Evolutionary conservation across 1,139 yeast species (phyloP), one percentile per base, ranked within the genome.

Genomic region (Fermentozyma sake): DNA sequence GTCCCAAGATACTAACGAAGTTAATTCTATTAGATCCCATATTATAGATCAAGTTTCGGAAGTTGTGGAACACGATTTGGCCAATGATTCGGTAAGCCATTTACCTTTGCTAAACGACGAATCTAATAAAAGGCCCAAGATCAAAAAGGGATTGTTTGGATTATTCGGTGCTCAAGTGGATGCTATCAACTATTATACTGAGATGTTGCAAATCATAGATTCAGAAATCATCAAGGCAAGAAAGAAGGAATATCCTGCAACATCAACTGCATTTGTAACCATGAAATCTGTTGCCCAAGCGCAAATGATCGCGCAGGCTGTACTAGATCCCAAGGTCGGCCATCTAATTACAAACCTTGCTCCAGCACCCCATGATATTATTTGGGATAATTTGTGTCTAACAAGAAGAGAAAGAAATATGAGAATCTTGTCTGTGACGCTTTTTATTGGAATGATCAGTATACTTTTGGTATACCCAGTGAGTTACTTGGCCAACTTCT

Each of bases 301-400:
- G 1, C 96, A 85, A 50, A 76, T 85, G 81, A 78, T 86, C 6
- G 93, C 95, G 0, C 96, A 86, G 50, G 85, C 95, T 0, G 83
- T 84, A 1, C 59, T 85, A 28, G 93, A 86, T 38, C 95, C 95
- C 0, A 70, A 77, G 30, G 80, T 85, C 1, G 72, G 79, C 46
- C 79, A 80, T 31, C 59, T 85, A 24, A 77, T 83, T 24, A 81
- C 93, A 6, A 68, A 66, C 26, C 61, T 84, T 26, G 95, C 95
- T 0, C 95, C 95, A 0, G 89, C 95, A 2, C 95, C 95, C 3
- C 79, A 79, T 37, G 96, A 85, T 50, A 77, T 85, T 13, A 67
- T 81, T 28, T 85, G 96, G 96, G 74, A 76, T 24, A 82, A 83
- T 43, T 55, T 84, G 23, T 72, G 79, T 40, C 54, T 83, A 46